Base-by-base conservation (phyloP, 805 yeast species). In the Candida silvicultrix region DNA sequence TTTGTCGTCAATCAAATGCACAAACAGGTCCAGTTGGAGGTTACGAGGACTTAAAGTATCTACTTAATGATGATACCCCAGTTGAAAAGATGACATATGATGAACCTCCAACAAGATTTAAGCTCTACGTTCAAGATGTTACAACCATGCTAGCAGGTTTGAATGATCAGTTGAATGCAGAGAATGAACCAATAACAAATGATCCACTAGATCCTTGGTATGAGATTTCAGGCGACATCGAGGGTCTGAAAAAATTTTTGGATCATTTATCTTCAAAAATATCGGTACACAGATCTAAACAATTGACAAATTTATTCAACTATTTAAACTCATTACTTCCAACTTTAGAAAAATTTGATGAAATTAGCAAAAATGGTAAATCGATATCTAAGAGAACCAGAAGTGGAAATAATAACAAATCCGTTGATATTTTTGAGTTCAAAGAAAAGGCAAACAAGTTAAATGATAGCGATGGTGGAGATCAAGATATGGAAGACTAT, bases 61-160 rank as follows among this genome's bases (percentile, higher is more conserved):
- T 55, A 11, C n/a, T 23, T 3, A 31, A 38, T 9, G 39, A 49
- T 2, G 37, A 44, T 2, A 49, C 41, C 18, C 35, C 54, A 5
- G 19, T 45, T 1, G 41, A 39, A 8, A 59, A 54, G n/a, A 28
- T 54, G 42, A 22, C 50, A 16, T 6, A 25, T 0, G 18, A 43
- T 22, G 46, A 42, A 2, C 59, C 51, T 20, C 59, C 60, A 10
- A 56, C 63, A 9, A 49, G 54, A n/a, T 59, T 59, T 41, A 57
- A 54, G 22, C 41, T 59, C 5, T 58, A 56, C 31, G 63, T 52
- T 25, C 55, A 59, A 36, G 64, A 59, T 45, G 44, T 58, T 11
- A 34, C 51, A 8, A 52, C 59, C 2, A 51, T 51, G 47, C 38
- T 55, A 6, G 18, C 41, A 5, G 29, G 18, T 16, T 2, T 23